Evolutionary conservation across 129 eudicot species (phyloP), one percentile per base, ranked within the genome.

Genomic region (Kitagawia praeruptora): DNA sequence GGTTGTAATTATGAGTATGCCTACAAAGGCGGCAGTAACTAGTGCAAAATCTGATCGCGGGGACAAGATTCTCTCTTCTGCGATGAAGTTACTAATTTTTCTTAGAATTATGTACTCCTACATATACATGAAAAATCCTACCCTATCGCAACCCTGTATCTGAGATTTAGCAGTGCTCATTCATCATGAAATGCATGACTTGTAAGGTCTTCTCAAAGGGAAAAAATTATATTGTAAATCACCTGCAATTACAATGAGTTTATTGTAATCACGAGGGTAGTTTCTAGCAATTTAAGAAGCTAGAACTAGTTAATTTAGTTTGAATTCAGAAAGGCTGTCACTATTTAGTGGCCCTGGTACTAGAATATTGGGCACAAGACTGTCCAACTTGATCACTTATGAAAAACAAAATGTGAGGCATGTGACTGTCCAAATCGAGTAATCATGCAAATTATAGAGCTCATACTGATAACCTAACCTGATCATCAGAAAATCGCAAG

Each of bases 401-500:
- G 47, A 18, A 42, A 78, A 12, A 14, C 23, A 72, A 11, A 38
- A 70, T 38, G 11, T 70, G 47, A 70, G 75, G 46, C 75, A 70
- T 70, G n/a, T 38, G 25, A 27, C n/a, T 15, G 40, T 15, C 42
- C 21, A 34, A 69, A 34, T 42, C 1, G 18, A 75, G 47, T 45
- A 13, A 31, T 18, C 44, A 19, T 10, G 67, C 46, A 27, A 61
- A 38, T 15, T n/a, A 61, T 5, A 41, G 37, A 64, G 19, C 47
- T 77, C 41, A 27, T 8, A 14, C 27, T 34, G 34, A 61, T 19
- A 39, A 38, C 77, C 81, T 78, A 63, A 92, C 98, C 97, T 96
- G 97, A 80, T 88, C 91, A 80, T 96, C 99, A 72, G 98, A 92
- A 84, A 77, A 88, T 15, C 92, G 87, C 75, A 89, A 84, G 76